phyloP scores from a whole-genome alignment of 495 filamentous ascomycete species.

The Hypoxylon lenormandii region DNA sequence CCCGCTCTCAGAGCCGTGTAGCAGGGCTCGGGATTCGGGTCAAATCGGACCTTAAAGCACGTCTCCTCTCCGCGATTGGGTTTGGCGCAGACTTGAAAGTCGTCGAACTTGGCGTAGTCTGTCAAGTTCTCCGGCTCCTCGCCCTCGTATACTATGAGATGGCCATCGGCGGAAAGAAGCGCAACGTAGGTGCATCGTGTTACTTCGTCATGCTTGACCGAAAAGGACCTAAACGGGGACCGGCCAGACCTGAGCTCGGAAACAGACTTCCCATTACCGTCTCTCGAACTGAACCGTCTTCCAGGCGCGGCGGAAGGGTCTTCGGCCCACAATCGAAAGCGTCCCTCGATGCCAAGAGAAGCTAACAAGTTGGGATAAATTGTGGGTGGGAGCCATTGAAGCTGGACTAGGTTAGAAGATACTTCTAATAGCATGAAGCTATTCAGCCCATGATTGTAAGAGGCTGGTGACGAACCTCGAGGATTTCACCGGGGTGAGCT shows the following conservation, averaged over 20 bases:
- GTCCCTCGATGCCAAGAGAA: constrained; percentile 83
- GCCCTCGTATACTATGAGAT: constrained; percentile 84
- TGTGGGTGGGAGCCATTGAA: constrained; percentile 77
- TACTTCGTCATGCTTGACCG: constrained; percentile 78
- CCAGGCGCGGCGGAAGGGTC: constrained; percentile 80
- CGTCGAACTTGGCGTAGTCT: constrained; percentile 79
- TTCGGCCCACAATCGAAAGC: constrained; percentile 90
- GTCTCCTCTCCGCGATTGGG: constrained; percentile 82
- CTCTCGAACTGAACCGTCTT: constrained; percentile 73
- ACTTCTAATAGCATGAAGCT: not conserved
- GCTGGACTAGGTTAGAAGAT: constrained; percentile 57
- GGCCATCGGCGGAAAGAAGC: constrained; percentile 81
- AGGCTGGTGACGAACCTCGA: constrained; percentile 72
- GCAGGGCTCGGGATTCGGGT: constrained; percentile 82
- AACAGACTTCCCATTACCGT: constrained; percentile 54
- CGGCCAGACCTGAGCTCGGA: constrained; percentile 59
- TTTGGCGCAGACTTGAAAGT: constrained; percentile 69
- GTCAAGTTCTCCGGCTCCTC: constrained; percentile 83
- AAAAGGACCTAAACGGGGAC: constrained; percentile 74
- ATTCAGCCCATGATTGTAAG: not conserved
- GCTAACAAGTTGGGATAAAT: constrained; percentile 69
- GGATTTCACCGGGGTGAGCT: constrained; percentile 90
- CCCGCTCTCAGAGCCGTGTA: constrained; percentile 80
- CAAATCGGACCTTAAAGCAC: constrained; percentile 84
- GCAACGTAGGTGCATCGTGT: constrained; percentile 81